Evolutionary conservation across 2,329 filamentous ascomycete genomes (phyloP).

Genomic region (Aspergillus pseudoglaucus): DNA sequence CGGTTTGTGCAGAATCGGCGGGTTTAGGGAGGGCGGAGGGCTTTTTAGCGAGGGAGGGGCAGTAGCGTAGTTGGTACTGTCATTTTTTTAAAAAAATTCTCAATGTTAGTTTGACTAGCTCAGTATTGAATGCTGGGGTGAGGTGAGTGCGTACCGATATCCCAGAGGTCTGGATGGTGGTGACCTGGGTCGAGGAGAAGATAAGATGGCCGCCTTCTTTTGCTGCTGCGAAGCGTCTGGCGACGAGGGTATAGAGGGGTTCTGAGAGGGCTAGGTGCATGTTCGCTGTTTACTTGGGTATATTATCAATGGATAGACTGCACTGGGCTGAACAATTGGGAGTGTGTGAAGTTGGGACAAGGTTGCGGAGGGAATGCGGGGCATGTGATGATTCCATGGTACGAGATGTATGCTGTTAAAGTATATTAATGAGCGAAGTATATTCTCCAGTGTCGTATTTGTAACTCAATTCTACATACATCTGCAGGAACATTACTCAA

Average conservation of each 20-base stretch:
- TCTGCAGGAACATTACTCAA: too few species aligned
- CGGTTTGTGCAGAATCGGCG: slow-evolving; percentile 9
- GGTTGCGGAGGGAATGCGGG: slow-evolving; percentile 7
- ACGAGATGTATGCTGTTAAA: too few species aligned
- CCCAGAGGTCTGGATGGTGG: slow-evolving; percentile 27
- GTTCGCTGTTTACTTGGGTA: background rate
- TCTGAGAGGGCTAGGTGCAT: slow-evolving; percentile 35
- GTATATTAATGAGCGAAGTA: too few species aligned
- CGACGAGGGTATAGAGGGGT: slow-evolving; percentile 29
- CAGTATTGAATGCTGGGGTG: too few species aligned
- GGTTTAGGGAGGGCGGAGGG: slow-evolving; percentile 22
- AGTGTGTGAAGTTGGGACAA: background rate
- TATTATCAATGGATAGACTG: background rate
- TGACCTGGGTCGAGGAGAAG: slow-evolving; percentile 36
- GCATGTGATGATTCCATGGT: slow-evolving; percentile 4
- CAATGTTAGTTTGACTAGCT: too few species aligned
- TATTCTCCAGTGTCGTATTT: too few species aligned
- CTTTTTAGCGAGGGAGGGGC: slow-evolving; percentile 43
- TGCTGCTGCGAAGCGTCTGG: slow-evolving; percentile 28
- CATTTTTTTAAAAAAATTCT: too few species aligned
- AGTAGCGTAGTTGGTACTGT: slow-evolving; percentile 39
- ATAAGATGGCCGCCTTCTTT: slow-evolving; percentile 31
- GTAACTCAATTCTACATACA: too few species aligned
- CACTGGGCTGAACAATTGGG: background rate
- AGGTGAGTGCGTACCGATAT: slow-evolving; percentile 24